Conservation (phyloP, 208 protist species). For the Acanthamoeba sp. region DNA sequence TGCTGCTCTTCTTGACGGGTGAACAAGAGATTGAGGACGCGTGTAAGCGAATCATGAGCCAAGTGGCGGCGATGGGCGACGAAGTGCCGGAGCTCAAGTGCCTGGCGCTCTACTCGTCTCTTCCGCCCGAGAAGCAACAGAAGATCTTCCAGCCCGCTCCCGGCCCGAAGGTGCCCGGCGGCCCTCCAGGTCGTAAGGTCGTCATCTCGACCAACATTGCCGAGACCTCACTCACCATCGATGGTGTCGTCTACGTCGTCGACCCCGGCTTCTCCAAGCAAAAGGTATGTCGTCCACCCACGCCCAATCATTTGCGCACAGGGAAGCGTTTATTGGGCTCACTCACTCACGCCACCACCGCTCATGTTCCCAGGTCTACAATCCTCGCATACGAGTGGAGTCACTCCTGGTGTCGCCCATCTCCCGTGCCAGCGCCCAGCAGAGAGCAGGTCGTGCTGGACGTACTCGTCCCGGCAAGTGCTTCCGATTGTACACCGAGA, state of each 20-base stretch:
- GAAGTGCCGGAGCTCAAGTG: constrained; percentile 74
- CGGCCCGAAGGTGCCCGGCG: constrained; percentile 76
- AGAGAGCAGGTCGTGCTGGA: constrained; percentile 99
- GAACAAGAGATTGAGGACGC: constrained; percentile 97
- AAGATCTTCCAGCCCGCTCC: constrained; percentile 92
- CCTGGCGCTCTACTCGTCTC: constrained; percentile 92
- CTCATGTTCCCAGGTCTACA: constrained; percentile 85
- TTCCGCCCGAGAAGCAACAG: constrained; percentile 91
- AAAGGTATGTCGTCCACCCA: constrained; percentile 91
- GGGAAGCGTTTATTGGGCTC: neutral
- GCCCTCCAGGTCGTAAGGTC: constrained; percentile 78
- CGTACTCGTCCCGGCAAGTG: constrained; percentile 98
- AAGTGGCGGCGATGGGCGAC: constrained; percentile 39
- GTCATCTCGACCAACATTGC: constrained; percentile 99
- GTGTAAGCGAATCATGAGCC: constrained; percentile 80
- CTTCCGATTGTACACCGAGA: constrained; percentile 96
- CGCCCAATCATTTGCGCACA: too few species aligned
- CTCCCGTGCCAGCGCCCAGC: constrained; percentile 98
- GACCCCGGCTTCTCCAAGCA: constrained; percentile 99
- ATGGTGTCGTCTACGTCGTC: constrained; percentile 99
- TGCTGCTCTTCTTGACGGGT: constrained; percentile 99
- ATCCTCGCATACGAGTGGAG: constrained; percentile 96
- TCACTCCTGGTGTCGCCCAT: constrained; percentile 98
- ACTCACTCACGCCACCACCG: neutral
- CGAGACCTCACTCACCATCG: constrained; percentile 99